These are phyloP conservation scores for Brasilioporus rufonigricans DNA, from an alignment of 768 basidiomycete species.

Conservation along the genomic window DNA sequence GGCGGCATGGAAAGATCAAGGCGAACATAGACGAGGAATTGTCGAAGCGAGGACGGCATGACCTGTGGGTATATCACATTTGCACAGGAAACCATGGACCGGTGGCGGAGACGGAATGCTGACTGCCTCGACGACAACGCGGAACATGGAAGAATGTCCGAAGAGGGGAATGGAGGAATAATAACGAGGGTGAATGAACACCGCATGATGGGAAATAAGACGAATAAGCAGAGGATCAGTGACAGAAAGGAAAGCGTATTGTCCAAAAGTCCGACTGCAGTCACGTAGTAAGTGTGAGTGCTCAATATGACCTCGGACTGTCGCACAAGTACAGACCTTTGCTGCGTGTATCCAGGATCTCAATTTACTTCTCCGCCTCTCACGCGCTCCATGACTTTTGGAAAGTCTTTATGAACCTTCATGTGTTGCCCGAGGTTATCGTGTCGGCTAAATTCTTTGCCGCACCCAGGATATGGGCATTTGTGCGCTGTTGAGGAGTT, in stretches of 20 bases:
- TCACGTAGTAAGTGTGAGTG: constrained; percentile 18
- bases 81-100: constrained; percentile 11
- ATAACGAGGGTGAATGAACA: constrained; percentile 20
- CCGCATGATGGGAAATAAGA: constrained; percentile 26
- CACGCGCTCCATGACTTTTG: constrained; percentile 28
- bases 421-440: constrained; percentile 90
- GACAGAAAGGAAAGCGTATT: constrained; percentile 24
- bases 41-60: constrained; percentile 17
- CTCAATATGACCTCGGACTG: constrained; percentile 22
- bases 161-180: constrained; percentile 18
- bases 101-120: constrained; percentile 10
- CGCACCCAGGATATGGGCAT: constrained; percentile 78
- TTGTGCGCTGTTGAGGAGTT: constrained; percentile 56
- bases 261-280: constrained; percentile 29
- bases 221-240: constrained; percentile 17
- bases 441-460: constrained; percentile 81
- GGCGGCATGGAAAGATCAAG: constrained; percentile 20
- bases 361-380: constrained; percentile 18
- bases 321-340: constrained; percentile 18
- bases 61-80: constrained; percentile 22
- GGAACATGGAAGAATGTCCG: constrained; percentile 24
- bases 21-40: constrained; percentile 18
- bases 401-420: constrained; percentile 63
- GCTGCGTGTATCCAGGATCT: constrained; percentile 3
- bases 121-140: constrained; percentile 17